A percentile compares a stretch with the other conserved stretches of the same genome.
Evolutionary conservation across 306 rosid genomes (phyloP).

Genomic region (Geum urbanum): DNA sequence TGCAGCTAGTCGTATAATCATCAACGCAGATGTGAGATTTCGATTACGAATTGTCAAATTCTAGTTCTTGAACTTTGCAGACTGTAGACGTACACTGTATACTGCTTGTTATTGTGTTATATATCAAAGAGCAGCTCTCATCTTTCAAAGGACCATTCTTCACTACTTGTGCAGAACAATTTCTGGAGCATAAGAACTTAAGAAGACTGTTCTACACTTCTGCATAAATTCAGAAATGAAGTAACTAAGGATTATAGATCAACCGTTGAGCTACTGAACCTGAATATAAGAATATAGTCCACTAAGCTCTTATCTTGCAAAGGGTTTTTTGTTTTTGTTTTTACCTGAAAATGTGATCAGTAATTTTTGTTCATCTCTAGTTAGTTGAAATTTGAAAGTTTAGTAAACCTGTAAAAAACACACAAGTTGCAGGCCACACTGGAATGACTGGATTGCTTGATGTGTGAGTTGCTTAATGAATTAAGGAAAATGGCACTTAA

Average conservation of each 20-base stretch:
- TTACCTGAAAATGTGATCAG: neutral
- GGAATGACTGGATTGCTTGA: neutral
- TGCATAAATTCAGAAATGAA: neutral
- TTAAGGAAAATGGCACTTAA: conserved; percentile 22
- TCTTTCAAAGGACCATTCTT: too few species aligned
- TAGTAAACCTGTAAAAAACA: neutral
- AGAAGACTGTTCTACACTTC: neutral
- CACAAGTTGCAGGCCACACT: neutral
- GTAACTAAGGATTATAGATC: too few species aligned
- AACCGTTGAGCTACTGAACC: too few species aligned
- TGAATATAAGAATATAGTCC: too few species aligned
- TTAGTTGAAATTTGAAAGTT: neutral
- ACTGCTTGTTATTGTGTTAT: too few species aligned
- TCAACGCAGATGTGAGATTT: neutral
- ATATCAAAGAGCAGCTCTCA: neutral
- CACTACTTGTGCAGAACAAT: neutral
- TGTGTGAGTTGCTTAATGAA: conserved; percentile 1
- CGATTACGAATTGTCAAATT: neutral
- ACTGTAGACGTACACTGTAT: neutral
- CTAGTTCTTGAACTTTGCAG: neutral
- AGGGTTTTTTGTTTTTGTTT: neutral
- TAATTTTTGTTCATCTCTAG: neutral
- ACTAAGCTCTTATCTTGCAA: too few species aligned
- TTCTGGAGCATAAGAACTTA: neutral
- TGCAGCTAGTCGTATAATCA: neutral